Evolutionary conservation across 106 monocot species (phyloP).

Genomic region (Dendrobium catenatum): DNA sequence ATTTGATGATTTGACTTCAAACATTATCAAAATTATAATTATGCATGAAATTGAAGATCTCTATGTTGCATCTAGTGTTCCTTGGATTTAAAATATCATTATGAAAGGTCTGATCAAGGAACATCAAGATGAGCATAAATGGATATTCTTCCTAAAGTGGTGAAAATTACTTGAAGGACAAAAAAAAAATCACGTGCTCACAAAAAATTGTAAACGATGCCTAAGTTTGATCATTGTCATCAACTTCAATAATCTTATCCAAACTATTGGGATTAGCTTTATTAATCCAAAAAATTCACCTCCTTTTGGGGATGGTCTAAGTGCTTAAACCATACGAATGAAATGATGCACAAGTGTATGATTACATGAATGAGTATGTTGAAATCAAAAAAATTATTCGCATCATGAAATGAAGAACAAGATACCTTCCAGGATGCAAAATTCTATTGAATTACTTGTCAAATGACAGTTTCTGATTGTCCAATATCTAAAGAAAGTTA

Average conservation of each 20-base stretch:
- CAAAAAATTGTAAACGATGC: neutral
- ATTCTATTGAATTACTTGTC: neutral
- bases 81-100: neutral
- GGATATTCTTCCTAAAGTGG: neutral
- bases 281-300: neutral
- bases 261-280: no score
- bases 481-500: neutral
- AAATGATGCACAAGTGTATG: neutral
- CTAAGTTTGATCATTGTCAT: neutral
- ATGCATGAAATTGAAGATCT: neutral
- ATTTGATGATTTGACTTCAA: neutral
- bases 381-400: neutral
- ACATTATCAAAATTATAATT: neutral
- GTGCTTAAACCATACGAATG: neutral
- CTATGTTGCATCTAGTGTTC: neutral
- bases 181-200: neutral
- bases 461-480: neutral
- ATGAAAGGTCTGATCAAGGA: neutral
- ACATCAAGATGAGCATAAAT: neutral
- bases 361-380: neutral
- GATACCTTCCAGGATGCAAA: neutral
- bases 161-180: neutral
- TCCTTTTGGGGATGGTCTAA: neutral
- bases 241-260: no score
- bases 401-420: neutral